Conservation (phyloP, 495 filamentous ascomycete species). For the Cenococcum geophilum region DNA sequence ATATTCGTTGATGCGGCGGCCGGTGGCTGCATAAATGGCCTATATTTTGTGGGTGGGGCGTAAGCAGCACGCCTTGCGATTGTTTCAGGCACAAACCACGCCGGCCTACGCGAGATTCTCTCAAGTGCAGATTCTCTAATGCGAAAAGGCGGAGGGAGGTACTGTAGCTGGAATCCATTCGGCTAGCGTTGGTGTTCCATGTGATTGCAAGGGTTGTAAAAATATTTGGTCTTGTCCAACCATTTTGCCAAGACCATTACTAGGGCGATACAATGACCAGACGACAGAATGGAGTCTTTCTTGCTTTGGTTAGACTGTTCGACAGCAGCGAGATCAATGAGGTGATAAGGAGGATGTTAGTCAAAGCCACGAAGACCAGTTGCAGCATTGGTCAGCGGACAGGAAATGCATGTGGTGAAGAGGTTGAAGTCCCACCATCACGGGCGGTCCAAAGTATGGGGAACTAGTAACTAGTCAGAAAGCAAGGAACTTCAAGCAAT, state of each 20-base stretch:
- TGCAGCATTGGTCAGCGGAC: slow-evolving; percentile 25
- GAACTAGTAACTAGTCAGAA: slow-evolving; percentile 42
- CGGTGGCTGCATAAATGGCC: too few relatives aligned
- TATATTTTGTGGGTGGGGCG: too few relatives aligned
- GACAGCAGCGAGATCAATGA: slow-evolving; percentile 87
- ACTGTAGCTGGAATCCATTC: too few relatives aligned
- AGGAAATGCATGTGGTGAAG: slow-evolving; percentile 12
- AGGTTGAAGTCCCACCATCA: slow-evolving; percentile 50
- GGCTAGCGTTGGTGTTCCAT: neutral
- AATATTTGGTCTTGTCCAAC: slow-evolving; percentile 20
- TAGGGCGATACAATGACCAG: slow-evolving; percentile 11
- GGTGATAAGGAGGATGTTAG: slow-evolving; percentile 85
- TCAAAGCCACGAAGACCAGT: slow-evolving; percentile 76
- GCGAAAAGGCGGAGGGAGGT: too few relatives aligned
- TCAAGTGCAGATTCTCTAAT: neutral
- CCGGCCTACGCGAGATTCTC: neutral
- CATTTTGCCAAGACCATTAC: slow-evolving; percentile 19
- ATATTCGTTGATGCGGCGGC: too few relatives aligned
- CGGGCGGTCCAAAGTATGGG: slow-evolving; percentile 55
- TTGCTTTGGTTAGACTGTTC: slow-evolving; percentile 78
- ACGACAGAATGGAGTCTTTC: slow-evolving; percentile 36
- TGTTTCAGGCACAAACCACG: slow-evolving; percentile 3
- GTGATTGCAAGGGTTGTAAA: neutral
- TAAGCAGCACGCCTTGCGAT: neutral
- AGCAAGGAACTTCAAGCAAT: slow-evolving; percentile 17